Evolutionary conservation across 257 asterid genomes (phyloP).

Genomic region (Nicotiana benthamiana): DNA sequence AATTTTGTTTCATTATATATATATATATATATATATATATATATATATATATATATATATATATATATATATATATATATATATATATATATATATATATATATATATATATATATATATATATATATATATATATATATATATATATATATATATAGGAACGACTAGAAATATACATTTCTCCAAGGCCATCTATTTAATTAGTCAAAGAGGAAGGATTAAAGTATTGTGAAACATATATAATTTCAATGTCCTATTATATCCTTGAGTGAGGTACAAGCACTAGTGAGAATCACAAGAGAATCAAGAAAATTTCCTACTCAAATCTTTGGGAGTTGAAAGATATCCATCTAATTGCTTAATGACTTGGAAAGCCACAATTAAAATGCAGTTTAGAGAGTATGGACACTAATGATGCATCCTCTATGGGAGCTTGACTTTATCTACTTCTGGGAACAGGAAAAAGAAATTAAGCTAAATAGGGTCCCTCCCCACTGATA

Average conservation of each 20-base stretch:
- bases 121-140: no score
- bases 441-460: conserved; percentile 19
- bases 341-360: neutral
- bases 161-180: no score
- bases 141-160: no score
- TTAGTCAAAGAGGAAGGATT: conserved; percentile 14
- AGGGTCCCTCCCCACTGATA: conserved; percentile 22
- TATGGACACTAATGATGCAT: conserved; percentile 17
- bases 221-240: neutral
- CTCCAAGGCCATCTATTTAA: conserved; percentile 2
- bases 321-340: conserved; percentile 3
- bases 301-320: conserved; percentile 10
- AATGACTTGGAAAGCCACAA: conserved; percentile 9
- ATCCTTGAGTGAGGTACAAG: neutral
- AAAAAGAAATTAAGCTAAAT: neutral
- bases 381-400: conserved; percentile 2
- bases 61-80: no score
- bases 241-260: neutral
- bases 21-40: no score
- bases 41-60: no score
- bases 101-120: no score
- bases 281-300: conserved; percentile 4
- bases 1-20: no score
- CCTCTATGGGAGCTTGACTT: conserved; percentile 10
- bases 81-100: no score